Evolutionary conservation across 768 basidiomycete species (phyloP).

Genomic region (Auricularia heimuer): DNA sequence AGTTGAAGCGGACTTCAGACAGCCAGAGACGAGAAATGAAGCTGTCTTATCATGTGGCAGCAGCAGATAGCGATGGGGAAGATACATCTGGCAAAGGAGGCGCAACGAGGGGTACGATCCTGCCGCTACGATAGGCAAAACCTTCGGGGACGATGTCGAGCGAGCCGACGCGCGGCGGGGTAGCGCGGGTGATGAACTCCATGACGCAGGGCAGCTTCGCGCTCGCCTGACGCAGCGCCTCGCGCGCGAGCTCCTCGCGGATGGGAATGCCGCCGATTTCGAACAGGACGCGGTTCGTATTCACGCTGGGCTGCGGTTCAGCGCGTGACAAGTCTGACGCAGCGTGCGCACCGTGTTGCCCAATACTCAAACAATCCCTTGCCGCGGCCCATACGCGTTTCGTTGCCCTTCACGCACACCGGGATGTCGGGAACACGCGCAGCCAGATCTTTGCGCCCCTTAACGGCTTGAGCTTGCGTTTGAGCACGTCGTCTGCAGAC

Average conservation of each 20-base stretch:
- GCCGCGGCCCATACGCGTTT: conserved; percentile 99
- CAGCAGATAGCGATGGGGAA: too few relatives aligned
- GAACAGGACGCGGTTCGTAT: conserved; percentile 83
- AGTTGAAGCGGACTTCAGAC: too few relatives aligned
- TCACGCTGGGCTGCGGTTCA: conserved; percentile 19
- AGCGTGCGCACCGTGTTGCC: conserved; percentile 67
- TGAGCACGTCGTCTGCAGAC: conserved; percentile 78
- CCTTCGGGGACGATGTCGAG: conserved; percentile 31
- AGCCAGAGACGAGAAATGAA: too few relatives aligned
- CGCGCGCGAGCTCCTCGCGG: conserved; percentile 84
- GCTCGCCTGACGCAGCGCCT: conserved; percentile 82
- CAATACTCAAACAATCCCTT: conserved; percentile 97
- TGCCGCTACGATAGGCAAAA: not conserved
- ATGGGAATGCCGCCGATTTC: conserved; percentile 88
- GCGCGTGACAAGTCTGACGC: conserved; percentile 1
- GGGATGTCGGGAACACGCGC: conserved; percentile 92
- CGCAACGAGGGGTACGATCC: not conserved
- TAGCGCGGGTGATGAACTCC: conserved; percentile 67
- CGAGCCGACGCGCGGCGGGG: conserved; percentile 68
- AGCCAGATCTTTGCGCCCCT: conserved; percentile 83
- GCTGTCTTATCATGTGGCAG: too few relatives aligned
- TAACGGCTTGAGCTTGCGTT: conserved; percentile 78
- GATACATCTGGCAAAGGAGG: not conserved
- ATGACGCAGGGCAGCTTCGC: conserved; percentile 79
- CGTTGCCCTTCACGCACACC: conserved; percentile 98